Evolutionary conservation across 331 rosid species (phyloP), one percentile per base, ranked within the genome.

Genomic region (Acacia pycnantha): DNA sequence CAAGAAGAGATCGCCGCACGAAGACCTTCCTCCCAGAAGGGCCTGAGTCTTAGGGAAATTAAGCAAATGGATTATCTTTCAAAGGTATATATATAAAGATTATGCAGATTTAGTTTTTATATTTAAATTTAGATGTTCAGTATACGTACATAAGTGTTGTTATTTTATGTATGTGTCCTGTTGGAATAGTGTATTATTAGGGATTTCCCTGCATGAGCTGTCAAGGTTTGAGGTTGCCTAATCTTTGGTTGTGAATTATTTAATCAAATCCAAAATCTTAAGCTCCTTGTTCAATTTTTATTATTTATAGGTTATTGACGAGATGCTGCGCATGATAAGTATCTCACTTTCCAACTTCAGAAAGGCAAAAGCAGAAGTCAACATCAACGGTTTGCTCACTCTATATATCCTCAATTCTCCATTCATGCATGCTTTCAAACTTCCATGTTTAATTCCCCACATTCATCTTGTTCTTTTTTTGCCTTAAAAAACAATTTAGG

Each of bases 41-140:
- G 91, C 41, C 29, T 94, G 44, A 79, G 66, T 78, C 76, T 85
- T 5, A 79, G 35, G 76, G 98, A 89, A 88, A 82, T 85, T 61
- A 87, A 85, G 70, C 88, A 91, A 48, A 94, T 94, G 97, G 74
- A 84, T 27, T 94, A 88, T 65, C 90, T 94, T 51, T 82, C 91
- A 12, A 92, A 89, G 90, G 95, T 92, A 85, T 26, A 9, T n/a
- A 8, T 8, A 4, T 33, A 0, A 3, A 31, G 2, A 31, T 31
- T 3, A 31, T 31, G 33, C 33, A 31, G 33, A 31, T 31, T 41
- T 35, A 37, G 46, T 41, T 8, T 41, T 8, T 41, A 9, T 41
- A 41, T 41, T 41, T 43, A 43, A 13, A 43, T 43, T 43, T 43
- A 43, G 46, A 43, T 43, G 12, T 43, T 9, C 46, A 8, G 10